Percentiles rank a stretch among this genome's conserved stretches.
Evolutionary conservation across 768 basidiomycete species (phyloP).

Genomic region (Lactarius evosmus): DNA sequence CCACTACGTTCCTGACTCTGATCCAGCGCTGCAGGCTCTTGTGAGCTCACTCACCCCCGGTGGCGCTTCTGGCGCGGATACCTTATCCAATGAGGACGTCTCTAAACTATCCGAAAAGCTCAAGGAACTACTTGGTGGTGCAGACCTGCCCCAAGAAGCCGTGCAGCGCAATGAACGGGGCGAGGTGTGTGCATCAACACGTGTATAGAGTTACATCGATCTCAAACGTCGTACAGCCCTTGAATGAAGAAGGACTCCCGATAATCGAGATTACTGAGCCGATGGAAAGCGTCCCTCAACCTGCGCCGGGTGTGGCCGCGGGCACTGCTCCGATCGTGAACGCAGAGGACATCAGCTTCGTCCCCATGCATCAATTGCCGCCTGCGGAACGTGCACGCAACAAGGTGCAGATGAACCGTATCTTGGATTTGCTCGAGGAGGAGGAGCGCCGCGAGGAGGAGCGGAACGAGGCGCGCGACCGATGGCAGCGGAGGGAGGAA

Average conservation of each 20-base stretch:
- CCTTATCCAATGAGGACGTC: conserved; percentile 47
- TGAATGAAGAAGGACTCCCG: conserved; percentile 77
- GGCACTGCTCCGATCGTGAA: conserved; percentile 6
- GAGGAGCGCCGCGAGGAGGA: conserved; percentile 55
- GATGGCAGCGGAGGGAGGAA: conserved; percentile 45
- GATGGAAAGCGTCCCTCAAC: conserved; percentile 25
- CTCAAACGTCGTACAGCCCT: conserved; percentile 42
- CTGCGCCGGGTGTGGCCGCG: conserved; percentile 25
- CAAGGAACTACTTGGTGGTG: conserved; percentile 52
- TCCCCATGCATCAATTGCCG: conserved; percentile 47
- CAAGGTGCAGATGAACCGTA: conserved; percentile 56
- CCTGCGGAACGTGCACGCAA: conserved; percentile 47
- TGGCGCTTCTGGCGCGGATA: conserved; percentile 22
- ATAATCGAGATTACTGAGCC: conserved; percentile 76
- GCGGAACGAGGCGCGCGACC: conserved; percentile 41
- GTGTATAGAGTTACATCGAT: conserved; percentile 24
- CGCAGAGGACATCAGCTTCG: conserved; percentile 45
- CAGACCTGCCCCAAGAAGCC: conserved; percentile 25
- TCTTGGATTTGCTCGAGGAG: conserved; percentile 67
- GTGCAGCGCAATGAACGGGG: conserved; percentile 50
- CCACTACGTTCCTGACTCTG: conserved; percentile 6
- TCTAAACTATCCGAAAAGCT: conserved; percentile 58
- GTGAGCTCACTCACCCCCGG: conserved; percentile 38
- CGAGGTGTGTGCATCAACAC: conserved; percentile 51
- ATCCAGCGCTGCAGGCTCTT: conserved; percentile 41